These are phyloP conservation scores for Cryphonectria naterciae DNA, from an alignment of 2,329 filamentous ascomycete species.

Conservation along the genomic window DNA sequence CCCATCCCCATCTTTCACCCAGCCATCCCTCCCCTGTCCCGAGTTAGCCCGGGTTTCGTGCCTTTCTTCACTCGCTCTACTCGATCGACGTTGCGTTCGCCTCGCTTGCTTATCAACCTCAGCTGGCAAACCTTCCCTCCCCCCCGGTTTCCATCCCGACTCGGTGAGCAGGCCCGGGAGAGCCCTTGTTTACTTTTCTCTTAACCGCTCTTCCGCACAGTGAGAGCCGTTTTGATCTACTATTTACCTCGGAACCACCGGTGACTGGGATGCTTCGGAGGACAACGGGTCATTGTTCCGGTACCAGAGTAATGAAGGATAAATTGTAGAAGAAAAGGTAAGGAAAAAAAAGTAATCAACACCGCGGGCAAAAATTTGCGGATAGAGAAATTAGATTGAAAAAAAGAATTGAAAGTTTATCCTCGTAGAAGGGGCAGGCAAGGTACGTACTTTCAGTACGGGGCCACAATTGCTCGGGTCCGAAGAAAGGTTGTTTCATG, in stretches of 20 bases:
- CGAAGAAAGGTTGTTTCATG: not conserved
- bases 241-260: constrained; percentile 1
- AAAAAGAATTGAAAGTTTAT: not conserved
- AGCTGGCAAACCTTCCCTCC: not conserved
- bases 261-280: constrained; percentile 5
- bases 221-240: constrained; percentile 1
- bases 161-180: constrained; percentile 12
- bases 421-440: not conserved
- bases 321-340: not conserved
- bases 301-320: not conserved
- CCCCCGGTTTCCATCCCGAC: constrained; percentile 1
- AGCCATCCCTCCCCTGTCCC: not conserved
- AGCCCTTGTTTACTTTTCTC: not conserved
- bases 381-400: not conserved
- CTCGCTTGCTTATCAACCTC: constrained; percentile 9
- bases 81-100: constrained; percentile 5
- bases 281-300: constrained; percentile 2
- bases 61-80: not conserved
- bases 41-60: not conserved
- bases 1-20: not conserved
- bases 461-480: not conserved
- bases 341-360: not conserved
- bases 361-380: not conserved
- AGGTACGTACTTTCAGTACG: not conserved
- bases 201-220: not conserved